Percentiles rank a stretch among this genome's conserved stretches.
phyloP scores from a whole-genome alignment of 345 rosid genomes.

The Eucalyptus brandiana region DNA sequence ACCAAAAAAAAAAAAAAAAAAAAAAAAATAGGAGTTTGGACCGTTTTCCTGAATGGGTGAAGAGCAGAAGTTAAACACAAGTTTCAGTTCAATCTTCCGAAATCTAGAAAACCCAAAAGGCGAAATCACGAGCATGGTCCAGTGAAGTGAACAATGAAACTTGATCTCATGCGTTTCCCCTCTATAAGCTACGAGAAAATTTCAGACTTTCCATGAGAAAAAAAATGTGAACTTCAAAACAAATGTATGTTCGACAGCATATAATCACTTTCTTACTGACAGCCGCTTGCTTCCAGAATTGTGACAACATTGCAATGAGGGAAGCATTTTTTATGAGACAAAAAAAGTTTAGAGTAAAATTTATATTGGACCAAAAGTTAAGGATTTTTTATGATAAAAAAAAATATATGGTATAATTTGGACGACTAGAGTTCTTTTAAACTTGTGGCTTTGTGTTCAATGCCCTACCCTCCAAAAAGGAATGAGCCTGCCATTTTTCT shows the following conservation, averaged over 20 bases:
- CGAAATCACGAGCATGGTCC: not conserved
- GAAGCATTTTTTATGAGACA: not conserved
- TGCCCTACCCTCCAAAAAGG: not conserved
- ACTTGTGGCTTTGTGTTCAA: not conserved
- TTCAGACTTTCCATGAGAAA: not conserved
- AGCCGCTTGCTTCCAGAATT: not conserved
- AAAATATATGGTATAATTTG: no score
- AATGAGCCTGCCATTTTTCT: not conserved
- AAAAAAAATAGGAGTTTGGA: not conserved
- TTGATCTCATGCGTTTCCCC: not conserved
- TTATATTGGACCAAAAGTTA: no score
- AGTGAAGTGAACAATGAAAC: not conserved
- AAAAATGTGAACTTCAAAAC: not conserved
- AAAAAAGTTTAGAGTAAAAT: no score
- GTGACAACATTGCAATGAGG: not conserved
- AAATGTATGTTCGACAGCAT: not conserved
- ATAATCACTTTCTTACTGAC: fast-evolving
- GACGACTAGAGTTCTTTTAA: not conserved
- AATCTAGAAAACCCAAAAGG: not conserved
- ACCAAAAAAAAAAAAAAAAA: no score
- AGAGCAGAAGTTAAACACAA: not conserved
- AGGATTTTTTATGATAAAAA: no score
- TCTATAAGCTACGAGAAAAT: not conserved
- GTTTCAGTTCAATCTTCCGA: not conserved
- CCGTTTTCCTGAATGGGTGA: not conserved